Evolutionary conservation across 176 grass and related monocot species (phyloP), one percentile per base, ranked within the genome.

Genomic region (Avena insularis): DNA sequence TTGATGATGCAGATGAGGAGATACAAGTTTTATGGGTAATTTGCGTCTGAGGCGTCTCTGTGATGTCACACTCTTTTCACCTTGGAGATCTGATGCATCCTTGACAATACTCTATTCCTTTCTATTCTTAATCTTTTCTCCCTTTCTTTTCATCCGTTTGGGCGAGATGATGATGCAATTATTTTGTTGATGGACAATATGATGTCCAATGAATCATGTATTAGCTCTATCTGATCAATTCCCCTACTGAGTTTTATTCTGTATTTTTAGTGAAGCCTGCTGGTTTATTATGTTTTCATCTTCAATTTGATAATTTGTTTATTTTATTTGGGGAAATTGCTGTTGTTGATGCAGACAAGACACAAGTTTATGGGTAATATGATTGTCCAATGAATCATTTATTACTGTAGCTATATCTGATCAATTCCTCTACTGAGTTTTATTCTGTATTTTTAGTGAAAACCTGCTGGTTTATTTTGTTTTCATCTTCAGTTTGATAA

Each of bases 31-130:
- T 62, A 12, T 27, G 61, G 23, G 21, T 65, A 66, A 33, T 66
- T 33, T 66, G 63, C 64, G 5, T 67, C 64, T 67, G 64, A 67
- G 29, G 13, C 6, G 3, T 67, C 3, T 67, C 64, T 1, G 14
- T 67, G 64, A 67, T 67, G 64, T 67, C 27, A 65, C 63, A 33
- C 27, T 35, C 27, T 35, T 67, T 67, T 35, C 64, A 67, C 64
- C 64, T 67, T 67, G 64, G 29, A 67, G 64, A 67, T 35, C 64
- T 67, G 64, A 16, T 57, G 55, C 55, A 57, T 57, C 55, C 6
- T 19, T 19, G 17, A 57, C 20, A 57, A 48, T 48, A 10, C 9
- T 48, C 9, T 48, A 2, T 9, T 11, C 8, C 46, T 48, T 51
- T 49, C 3, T 51, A 2, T 51, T 13, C 3, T 35, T 35, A 35